Percentiles rank a stretch among this genome's conserved stretches.
These are phyloP conservation scores for Nemania abortiva DNA, from an alignment of 2,329 filamentous ascomycete species.

Conservation along the genomic window DNA sequence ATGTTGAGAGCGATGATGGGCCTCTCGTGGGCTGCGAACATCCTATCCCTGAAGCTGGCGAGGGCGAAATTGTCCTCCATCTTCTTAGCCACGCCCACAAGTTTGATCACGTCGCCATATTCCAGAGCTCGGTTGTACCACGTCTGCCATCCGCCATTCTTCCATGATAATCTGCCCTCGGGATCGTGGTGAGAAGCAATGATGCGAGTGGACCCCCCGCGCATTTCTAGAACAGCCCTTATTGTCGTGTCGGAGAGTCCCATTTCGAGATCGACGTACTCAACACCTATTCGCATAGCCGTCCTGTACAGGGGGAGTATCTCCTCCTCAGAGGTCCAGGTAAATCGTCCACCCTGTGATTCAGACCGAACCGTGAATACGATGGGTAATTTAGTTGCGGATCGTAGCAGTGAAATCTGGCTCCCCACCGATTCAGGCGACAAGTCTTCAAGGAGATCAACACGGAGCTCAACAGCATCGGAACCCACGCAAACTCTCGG, in stretches of 20 bases:
- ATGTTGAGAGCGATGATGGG: conserved; percentile 97
- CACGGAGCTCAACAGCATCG: conserved; percentile 93
- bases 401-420: conserved; percentile 84
- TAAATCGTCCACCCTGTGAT: conserved; percentile 89
- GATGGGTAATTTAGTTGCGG: conserved; percentile 78
- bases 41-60: conserved; percentile 82
- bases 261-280: conserved; percentile 95
- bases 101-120: conserved; percentile 93
- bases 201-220: conserved; percentile 80
- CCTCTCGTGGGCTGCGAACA: conserved; percentile 77
- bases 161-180: conserved; percentile 82
- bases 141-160: conserved; percentile 89
- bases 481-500: conserved; percentile 82
- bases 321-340: conserved; percentile 78
- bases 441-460: conserved; percentile 86
- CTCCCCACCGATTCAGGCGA: conserved; percentile 81
- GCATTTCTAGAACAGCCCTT: conserved; percentile 71
- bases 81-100: conserved; percentile 82
- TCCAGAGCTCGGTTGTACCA: conserved; percentile 91
- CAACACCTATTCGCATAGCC: conserved; percentile 85
- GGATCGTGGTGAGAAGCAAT: conserved; percentile 98
- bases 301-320: conserved; percentile 80
- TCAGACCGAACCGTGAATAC: conserved; percentile 92
- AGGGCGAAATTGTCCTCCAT: conserved; percentile 90
- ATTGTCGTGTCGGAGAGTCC: conserved; percentile 83